Base-by-base conservation (phyloP, 768 basidiomycete species). In the Lentinula edodes region DNA sequence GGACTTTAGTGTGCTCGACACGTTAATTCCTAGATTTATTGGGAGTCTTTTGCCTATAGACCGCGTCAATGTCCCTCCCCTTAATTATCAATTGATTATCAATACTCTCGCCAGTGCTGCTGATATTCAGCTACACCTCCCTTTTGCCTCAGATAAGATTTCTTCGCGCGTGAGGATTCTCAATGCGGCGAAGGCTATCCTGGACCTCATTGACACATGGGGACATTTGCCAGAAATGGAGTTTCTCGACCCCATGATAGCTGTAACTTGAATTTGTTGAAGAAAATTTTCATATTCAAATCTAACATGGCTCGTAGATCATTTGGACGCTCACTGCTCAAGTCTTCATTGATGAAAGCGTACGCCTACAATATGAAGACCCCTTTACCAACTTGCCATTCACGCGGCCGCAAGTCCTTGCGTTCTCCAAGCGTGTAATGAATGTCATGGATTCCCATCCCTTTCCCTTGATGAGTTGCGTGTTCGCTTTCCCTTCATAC, bases 81-180 rank as follows among this genome's bases (percentile, higher is more conserved):
- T 62, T 15, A 70, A 73, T 4, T 62, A 65, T 46, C 65, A 76
- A 16, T 28, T 73, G 16, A 66, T 72, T 20, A 73, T 70, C 15
- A 72, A 75, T 43, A 71, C 74, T 50, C 66, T 78, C 51, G 67
- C 71, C 6, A 70, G 72, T 36, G 67, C 67, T 10, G 76, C 78
- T 23, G 71, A 68, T 12, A 75, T 77, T 54, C 66, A 70, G 64
- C 60, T 73, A 38, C 68, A 72, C 59, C 55, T 63, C 59, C 53
- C 64, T 58, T 64, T 69, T 56, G 62, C 61, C 42, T 60, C 59
- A 32, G 45, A 65, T 16, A 60, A 64, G 41, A 3, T 35, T 12
- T 42, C 18, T 12, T 65, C 67, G 10, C 60, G 62, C n/a, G n/a
- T 39, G 6, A 62, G 58, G 42, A 62, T 62, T 15, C 16, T 63